phyloP scores from a whole-genome alignment of 2,329 filamentous ascomycete genomes.

The Botrytis porri region DNA sequence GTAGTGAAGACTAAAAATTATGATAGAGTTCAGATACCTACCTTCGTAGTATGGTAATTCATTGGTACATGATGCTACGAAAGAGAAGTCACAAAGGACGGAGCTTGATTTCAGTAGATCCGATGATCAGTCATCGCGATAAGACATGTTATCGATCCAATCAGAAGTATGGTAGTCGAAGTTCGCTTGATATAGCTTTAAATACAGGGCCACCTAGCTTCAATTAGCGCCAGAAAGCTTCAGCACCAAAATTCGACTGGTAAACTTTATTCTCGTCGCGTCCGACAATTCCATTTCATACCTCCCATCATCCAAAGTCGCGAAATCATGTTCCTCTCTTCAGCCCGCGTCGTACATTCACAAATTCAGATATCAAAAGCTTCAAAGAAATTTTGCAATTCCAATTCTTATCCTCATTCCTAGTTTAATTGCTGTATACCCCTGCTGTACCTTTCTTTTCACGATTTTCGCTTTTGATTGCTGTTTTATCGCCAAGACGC shows the following conservation, averaged over 20 bases:
- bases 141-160: not conserved
- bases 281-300: conserved; percentile 4
- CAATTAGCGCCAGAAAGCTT: not conserved
- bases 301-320: not conserved
- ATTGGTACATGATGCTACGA: not conserved
- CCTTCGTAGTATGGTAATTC: not conserved
- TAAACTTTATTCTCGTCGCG: conserved; percentile 5
- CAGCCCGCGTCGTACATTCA: conserved; percentile 7
- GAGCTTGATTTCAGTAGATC: not conserved
- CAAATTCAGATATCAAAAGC: not conserved
- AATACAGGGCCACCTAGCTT: not conserved
- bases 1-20: not conserved
- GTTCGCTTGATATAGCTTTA: not conserved
- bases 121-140: not conserved
- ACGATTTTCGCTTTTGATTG: conserved; percentile 10
- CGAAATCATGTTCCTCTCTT: conserved; percentile 13
- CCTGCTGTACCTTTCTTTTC: conserved; percentile 16
- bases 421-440: conserved; percentile 5
- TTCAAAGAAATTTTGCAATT: conserved; percentile 9
- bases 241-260: not conserved
- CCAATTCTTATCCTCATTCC: not conserved
- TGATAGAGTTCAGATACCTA: not conserved
- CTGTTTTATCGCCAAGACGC: conserved; percentile 28
- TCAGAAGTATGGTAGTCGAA: no score
- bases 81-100: not conserved